These are phyloP conservation scores for Fraxinus cuspidata DNA, from an alignment of 257 asterid genomes.

Conservation along the genomic window DNA sequence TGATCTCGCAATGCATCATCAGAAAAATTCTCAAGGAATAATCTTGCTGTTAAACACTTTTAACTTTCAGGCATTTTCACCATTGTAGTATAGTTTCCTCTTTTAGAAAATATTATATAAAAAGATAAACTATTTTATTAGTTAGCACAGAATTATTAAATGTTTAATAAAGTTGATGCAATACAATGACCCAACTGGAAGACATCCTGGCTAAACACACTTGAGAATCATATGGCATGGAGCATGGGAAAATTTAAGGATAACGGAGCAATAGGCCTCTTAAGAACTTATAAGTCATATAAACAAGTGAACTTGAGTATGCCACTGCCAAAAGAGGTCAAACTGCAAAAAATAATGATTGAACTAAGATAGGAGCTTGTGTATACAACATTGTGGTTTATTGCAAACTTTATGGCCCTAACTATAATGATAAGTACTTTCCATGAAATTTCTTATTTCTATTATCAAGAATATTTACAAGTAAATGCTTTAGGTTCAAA, in stretches of 20 bases:
- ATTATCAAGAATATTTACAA: background rate
- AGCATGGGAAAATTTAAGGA: background rate
- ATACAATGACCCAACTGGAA: background rate
- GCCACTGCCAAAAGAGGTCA: background rate
- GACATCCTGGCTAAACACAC: background rate
- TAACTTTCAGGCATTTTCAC: background rate
- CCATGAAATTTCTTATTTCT: background rate
- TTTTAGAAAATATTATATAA: background rate
- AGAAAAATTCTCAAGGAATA: background rate
- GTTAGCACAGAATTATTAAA: background rate
- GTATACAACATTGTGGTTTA: background rate
- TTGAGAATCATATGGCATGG: background rate
- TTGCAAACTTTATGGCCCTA: background rate
- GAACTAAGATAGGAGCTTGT: background rate
- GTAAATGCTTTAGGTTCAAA: background rate
- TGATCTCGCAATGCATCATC: background rate
- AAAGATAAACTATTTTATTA: background rate
- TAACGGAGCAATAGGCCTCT: background rate
- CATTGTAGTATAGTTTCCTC: background rate
- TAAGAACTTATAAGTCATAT: background rate
- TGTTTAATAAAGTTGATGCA: background rate
- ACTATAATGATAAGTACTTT: background rate
- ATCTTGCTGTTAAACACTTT: background rate
- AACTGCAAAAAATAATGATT: background rate
- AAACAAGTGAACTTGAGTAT: background rate